Evolutionary conservation across 495 filamentous ascomycete genomes (phyloP), one percentile per base, ranked within the genome.

Genomic region (Penicillium manginii): DNA sequence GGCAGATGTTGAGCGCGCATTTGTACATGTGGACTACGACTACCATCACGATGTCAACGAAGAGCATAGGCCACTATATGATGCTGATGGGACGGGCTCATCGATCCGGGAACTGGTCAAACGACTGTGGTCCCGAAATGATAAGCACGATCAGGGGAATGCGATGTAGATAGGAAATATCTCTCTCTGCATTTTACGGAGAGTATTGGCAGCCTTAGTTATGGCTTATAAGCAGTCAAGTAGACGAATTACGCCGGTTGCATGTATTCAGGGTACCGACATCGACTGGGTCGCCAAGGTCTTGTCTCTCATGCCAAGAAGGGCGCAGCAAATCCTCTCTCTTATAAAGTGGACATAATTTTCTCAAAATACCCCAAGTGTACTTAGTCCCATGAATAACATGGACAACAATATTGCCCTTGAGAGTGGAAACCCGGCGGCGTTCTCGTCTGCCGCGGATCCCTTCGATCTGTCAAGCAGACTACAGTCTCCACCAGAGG

Each of bases 11-110:
- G 81, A 83, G 55, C 66, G 82, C 50, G 81, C 81, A 4, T 85
- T 84, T 60, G 82, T 84, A 22, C 81, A 85, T 60, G 78, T 84
- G 29, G 83, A 84, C 63, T 84, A 84, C 51, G 55, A 58, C 37
- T 58, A 58, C 40, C 12, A 17, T 26, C 58, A 85, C 48, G 73
- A 82, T 48, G 66, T 78, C 46, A 59, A 78, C 31, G 73, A 81
- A 54, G 82, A 85, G 64, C 82, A 84, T 61, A 82, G 83, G 58
- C 79, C 79, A 2, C 58, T 83, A 6, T 84, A 83, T 55, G 78
- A 80, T 22, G 11, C 39, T 19, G 47, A 35, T 51, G 59, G 59
- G n/a, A 10, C 59, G 4, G 19, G 49, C 4, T 45, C 48, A 9
- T 61, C 59, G 12, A 61, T 61, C 26, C 33, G 59, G 48, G 55